These are phyloP conservation scores for Cryptosporidium meleagridis DNA, from an alignment of 169 alveolate genomes.

Conservation along the genomic window DNA sequence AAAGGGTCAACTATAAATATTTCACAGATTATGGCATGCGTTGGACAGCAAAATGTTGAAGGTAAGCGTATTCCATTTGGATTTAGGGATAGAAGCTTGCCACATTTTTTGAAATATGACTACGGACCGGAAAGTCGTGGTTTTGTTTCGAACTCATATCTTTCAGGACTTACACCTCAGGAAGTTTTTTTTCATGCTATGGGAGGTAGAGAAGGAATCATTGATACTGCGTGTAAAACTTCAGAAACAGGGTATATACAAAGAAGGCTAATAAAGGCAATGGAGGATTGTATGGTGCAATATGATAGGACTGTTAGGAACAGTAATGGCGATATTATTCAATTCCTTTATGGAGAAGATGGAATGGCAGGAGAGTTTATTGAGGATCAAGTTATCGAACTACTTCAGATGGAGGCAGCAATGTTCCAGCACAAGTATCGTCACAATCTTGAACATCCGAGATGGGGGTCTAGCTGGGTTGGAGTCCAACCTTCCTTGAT, in stretches of 20 bases:
- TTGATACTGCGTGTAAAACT: conserved; percentile 99
- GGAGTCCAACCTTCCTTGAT: conserved; percentile 57
- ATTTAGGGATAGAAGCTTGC: conserved; percentile 97
- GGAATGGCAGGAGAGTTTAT: conserved; percentile 99
- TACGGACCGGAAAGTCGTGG: conserved; percentile 99
- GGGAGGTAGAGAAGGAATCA: conserved; percentile 99
- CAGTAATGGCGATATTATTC: conserved; percentile 94
- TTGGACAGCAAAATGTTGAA: conserved; percentile 99
- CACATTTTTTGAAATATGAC: conserved; percentile 99
- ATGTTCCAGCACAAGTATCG: conserved; percentile 71
- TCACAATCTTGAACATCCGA: conserved; percentile 65
- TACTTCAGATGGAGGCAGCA: conserved; percentile 89
- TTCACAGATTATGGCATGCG: conserved; percentile 98
- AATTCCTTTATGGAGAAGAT: conserved; percentile 99
- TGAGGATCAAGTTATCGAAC: conserved; percentile 96
- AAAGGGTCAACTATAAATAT: conserved; percentile 97
- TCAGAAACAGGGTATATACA: conserved; percentile 99
- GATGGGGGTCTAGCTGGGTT: conserved; percentile 71
- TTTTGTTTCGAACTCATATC: conserved; percentile 97
- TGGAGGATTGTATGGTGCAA: conserved; percentile 99
- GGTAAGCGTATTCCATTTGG: conserved; percentile 99
- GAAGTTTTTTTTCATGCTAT: conserved; percentile 99
- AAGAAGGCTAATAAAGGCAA: conserved; percentile 98
- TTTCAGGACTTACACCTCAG: conserved; percentile 96
- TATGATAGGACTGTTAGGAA: conserved; percentile 99